Evolutionary conservation across 331 rosid genomes (phyloP).

Genomic region (Arachis monticola): DNA sequence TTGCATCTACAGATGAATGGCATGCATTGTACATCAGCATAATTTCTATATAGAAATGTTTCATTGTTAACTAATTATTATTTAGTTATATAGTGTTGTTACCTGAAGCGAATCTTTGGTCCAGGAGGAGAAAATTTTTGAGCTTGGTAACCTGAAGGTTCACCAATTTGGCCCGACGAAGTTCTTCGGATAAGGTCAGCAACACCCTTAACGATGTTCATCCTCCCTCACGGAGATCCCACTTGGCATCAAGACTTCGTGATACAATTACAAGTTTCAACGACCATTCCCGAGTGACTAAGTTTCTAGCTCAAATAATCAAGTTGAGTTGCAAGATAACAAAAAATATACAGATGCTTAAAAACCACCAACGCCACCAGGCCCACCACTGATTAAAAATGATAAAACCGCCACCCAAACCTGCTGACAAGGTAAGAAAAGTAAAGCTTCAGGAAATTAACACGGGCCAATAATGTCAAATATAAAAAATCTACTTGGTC

Average conservation of each 20-base stretch:
- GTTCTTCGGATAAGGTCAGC: slow-evolving; percentile 97
- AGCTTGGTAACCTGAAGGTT: slow-evolving; percentile 65
- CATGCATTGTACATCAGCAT: slow-evolving; percentile 7
- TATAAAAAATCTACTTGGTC: background rate
- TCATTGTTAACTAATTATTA: too few relatives aligned
- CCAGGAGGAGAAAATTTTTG: slow-evolving; percentile 73
- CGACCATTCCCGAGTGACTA: slow-evolving; percentile 49
- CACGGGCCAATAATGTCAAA: slow-evolving; percentile 1
- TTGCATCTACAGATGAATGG: slow-evolving; percentile 21
- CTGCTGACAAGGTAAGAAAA: background rate
- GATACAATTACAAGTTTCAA: slow-evolving; percentile 42
- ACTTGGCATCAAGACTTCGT: slow-evolving; percentile 42
- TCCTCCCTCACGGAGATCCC: slow-evolving; percentile 55
- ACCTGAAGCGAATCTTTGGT: slow-evolving; percentile 89
- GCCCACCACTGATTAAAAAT: background rate
- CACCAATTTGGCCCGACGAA: slow-evolving; percentile 66
- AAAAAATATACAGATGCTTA: slow-evolving; percentile 1
- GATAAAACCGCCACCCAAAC: slow-evolving; percentile 11
- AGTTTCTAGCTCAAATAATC: slow-evolving; percentile 28
- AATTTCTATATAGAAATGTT: background rate
- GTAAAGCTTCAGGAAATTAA: background rate
- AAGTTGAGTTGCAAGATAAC: slow-evolving; percentile 15
- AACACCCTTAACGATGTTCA: slow-evolving; percentile 97
- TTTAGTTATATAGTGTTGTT: slow-evolving; percentile 1
- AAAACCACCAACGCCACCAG: background rate